These are phyloP conservation scores for Fusarium vanettenii DNA, from an alignment of 2,329 filamentous ascomycete species.

Conservation along the genomic window DNA sequence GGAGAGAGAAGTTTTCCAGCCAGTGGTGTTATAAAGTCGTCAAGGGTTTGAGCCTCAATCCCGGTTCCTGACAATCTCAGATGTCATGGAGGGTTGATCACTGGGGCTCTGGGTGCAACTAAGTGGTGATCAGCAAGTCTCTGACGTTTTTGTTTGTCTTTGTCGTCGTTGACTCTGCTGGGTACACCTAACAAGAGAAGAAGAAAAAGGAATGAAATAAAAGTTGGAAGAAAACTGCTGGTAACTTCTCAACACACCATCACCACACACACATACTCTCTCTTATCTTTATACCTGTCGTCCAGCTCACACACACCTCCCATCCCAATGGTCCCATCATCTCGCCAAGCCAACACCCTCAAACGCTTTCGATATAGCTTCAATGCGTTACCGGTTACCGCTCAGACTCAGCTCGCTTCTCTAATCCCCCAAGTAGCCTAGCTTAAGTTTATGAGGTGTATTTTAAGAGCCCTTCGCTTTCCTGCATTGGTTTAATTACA, in stretches of 20 bases:
- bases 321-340: not conserved
- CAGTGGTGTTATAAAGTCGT: conserved; percentile 21
- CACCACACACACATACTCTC: not conserved
- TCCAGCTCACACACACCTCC: not conserved
- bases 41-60: conserved; percentile 27
- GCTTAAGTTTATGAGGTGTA: not conserved
- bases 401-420: not conserved
- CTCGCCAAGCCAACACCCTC: conserved; percentile 2
- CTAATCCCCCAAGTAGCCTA: not conserved
- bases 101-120: conserved; percentile 19
- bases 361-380: conserved; percentile 14
- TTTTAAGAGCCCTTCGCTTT: conserved; percentile 15
- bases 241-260: not conserved
- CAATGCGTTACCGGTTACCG: conserved; percentile 2
- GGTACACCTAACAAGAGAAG: not conserved
- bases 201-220: not conserved
- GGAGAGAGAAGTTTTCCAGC: not conserved
- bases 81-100: conserved; percentile 37
- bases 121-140: conserved; percentile 28
- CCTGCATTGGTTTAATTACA: not conserved
- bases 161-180: conserved; percentile 7
- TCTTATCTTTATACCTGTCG: conserved; percentile 26
- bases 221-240: not conserved
- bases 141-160: conserved; percentile 28
- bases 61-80: conserved; percentile 29